Evolutionary conservation across 2,329 filamentous ascomycete species (phyloP).

Genomic region (Rutstroemia sp.): DNA sequence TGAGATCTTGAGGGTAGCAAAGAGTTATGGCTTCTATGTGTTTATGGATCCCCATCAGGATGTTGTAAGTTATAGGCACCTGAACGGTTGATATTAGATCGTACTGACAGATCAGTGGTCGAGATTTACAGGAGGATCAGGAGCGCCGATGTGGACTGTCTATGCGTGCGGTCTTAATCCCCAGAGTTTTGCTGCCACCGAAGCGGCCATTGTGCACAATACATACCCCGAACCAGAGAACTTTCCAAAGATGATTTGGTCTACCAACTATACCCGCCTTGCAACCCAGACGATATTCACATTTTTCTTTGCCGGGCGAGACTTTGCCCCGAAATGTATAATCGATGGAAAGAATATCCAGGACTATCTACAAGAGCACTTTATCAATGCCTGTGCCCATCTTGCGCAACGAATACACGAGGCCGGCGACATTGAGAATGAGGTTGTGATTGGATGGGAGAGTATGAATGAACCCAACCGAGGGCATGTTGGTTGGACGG

Average conservation of each 20-base stretch:
- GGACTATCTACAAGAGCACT: conserved; percentile 86
- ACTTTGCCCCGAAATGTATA: conserved; percentile 93
- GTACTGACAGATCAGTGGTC: conserved; percentile 57
- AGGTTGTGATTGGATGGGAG: conserved; percentile 91
- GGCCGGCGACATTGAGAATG: conserved; percentile 78
- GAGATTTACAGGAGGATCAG: conserved; percentile 85
- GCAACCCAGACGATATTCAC: conserved; percentile 89
- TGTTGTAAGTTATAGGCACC: conserved; percentile 54
- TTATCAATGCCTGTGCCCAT: conserved; percentile 70
- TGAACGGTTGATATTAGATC: neutral
- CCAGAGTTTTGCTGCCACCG: conserved; percentile 72
- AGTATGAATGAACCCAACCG: conserved; percentile 92
- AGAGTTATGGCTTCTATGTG: conserved; percentile 86
- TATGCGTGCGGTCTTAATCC: conserved; percentile 93
- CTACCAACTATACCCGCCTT: conserved; percentile 88
- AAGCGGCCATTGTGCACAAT: conserved; percentile 92
- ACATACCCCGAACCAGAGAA: conserved; percentile 76
- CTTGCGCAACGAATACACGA: conserved; percentile 80
- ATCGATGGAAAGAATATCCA: conserved; percentile 95
- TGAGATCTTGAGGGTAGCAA: conserved; percentile 72
- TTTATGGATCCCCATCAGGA: conserved; percentile 99
- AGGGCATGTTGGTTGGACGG: conserved; percentile 75
- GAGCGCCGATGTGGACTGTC: conserved; percentile 94
- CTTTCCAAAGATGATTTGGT: conserved; percentile 99
- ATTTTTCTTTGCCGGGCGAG: conserved; percentile 81